These are phyloP conservation scores for Fusarium camptoceras DNA, from an alignment of 2,329 filamentous ascomycete genomes.

Conservation along the genomic window DNA sequence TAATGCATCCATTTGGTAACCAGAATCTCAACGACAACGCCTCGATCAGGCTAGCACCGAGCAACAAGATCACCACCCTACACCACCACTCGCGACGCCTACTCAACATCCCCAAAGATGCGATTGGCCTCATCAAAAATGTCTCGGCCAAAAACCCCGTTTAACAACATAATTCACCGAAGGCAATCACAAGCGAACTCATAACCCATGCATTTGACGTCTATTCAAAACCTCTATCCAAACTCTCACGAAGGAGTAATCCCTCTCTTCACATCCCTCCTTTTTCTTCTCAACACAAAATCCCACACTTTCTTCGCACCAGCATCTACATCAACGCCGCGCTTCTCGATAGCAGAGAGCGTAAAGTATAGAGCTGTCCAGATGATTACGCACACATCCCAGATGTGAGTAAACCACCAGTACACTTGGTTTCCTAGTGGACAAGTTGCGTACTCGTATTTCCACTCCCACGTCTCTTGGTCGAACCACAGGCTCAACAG, in stretches of 20 bases:
- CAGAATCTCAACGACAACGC: not conserved
- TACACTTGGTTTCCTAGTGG: conserved; percentile 86
- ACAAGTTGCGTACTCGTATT: conserved; percentile 83
- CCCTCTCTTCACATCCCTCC: conserved; percentile 22
- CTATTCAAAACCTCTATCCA: conserved; percentile 29
- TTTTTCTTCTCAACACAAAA: conserved; percentile 12
- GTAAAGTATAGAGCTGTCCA: conserved; percentile 45
- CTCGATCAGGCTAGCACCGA: not conserved
- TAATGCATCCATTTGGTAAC: not conserved
- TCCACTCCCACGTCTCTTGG: conserved; percentile 77
- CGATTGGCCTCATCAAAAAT: conserved; percentile 24
- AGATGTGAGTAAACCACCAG: conserved; percentile 91
- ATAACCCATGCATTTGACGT: too few relatives aligned
- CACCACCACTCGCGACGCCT: not conserved
- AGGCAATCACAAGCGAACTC: conserved; percentile 15
- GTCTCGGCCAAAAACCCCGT: conserved; percentile 23
- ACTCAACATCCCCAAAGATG: conserved; percentile 7
- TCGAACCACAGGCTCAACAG: conserved; percentile 93
- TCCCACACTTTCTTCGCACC: conserved; percentile 19
- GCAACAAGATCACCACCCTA: not conserved
- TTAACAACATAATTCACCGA: conserved; percentile 14
- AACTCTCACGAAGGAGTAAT: not conserved
- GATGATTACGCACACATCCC: conserved; percentile 67
- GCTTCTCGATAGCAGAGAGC: conserved; percentile 43
- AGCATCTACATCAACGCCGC: conserved; percentile 53